Evolutionary conservation across 768 basidiomycete species (phyloP).

Genomic region (Auricularia sp.): DNA sequence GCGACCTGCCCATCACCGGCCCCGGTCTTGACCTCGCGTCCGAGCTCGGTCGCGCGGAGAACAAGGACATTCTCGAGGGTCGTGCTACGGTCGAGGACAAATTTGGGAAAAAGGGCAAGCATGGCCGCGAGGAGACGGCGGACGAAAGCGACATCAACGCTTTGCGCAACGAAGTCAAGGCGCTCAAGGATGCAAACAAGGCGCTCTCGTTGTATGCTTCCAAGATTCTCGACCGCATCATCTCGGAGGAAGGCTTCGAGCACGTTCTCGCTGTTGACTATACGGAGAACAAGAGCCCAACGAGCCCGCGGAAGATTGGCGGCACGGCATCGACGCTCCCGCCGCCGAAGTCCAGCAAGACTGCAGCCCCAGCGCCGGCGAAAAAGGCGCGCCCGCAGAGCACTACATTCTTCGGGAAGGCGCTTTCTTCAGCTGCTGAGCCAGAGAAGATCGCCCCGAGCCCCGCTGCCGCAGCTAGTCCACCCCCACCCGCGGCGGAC

Average conservation of each 20-base stretch:
- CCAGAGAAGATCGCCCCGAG: constrained; percentile 14
- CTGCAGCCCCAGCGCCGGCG: constrained; percentile 18
- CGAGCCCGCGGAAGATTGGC: constrained; percentile 14
- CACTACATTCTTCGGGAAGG: constrained; percentile 12
- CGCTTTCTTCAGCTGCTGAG: constrained; percentile 10
- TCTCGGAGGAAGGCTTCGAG: constrained; percentile 92
- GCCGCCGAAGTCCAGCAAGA: constrained; percentile 18
- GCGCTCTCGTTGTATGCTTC: constrained; percentile 90
- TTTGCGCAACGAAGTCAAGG: constrained; percentile 80
- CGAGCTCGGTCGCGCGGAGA: constrained; percentile 85
- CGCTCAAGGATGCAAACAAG: constrained; percentile 90
- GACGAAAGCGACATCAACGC: constrained; percentile 51
- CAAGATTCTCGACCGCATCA: constrained; percentile 96
- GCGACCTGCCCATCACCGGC: constrained; percentile 77
- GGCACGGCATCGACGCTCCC: constrained; percentile 11
- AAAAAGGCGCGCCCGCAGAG: constrained; percentile 14
- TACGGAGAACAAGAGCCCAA: constrained; percentile 37
- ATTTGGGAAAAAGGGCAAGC: constrained; percentile 42
- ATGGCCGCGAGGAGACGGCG: constrained; percentile 24
- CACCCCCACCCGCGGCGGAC: constrained; percentile 16
- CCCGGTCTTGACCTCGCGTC: constrained; percentile 85
- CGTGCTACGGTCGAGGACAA: constrained; percentile 34
- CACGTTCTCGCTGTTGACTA: constrained; percentile 93
- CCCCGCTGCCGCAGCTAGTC: constrained; percentile 14
- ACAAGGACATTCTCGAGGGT: constrained; percentile 65